Evolutionary conservation across 1,284 basidiomycete species (phyloP), one percentile per base, ranked within the genome.

Genomic region (Amylostereum areolatum): DNA sequence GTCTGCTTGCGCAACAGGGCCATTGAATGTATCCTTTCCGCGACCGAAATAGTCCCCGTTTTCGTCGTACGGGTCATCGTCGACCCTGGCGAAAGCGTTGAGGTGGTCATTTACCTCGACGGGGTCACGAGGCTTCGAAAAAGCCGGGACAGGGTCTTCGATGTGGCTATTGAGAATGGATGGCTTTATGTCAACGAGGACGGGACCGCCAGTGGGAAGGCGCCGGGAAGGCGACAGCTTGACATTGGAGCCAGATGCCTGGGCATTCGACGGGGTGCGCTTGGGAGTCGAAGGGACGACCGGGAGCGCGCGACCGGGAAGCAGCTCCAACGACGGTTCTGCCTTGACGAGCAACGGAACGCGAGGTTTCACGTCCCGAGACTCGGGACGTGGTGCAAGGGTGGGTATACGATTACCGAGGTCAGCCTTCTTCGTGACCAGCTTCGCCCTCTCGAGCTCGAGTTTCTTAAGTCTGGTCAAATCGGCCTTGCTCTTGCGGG

Each of bases 1-100:
- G 47, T 74, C 72, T 8, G 70, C 65, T 28, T 67, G 65, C 3
- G 75, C 75, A 29, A 64, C 62, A 18, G 75, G 76, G 0, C 74
- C 76, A 2, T 55, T 55, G 55, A 73, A 78, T 0, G 54, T 57
- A 52, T 78, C 75, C 24, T 64, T 61, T 4, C 73, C 74, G 3
- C 73, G 67, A 4, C 75, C 76, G 52, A 70, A 62, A 50, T 63
- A 77, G 49, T 77, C 66, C 4, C 74, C 75, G 39, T 74, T 64
- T 0, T 60, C 61, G 53, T 75, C 75, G 37, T 55, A 63, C 28
- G 60, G 46, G 28, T 69, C 61, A n/a, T 44, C 41, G 24, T 18
- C 5, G 7, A 10, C 2, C 4, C 10, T 48, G 28, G 62, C 56
- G 6, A 50, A 51, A 4, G 62, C 55, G 24, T 45, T 24, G 12